Conservation (phyloP, 2,329 filamentous ascomycete species). For the Claviceps humidiphila region DNA sequence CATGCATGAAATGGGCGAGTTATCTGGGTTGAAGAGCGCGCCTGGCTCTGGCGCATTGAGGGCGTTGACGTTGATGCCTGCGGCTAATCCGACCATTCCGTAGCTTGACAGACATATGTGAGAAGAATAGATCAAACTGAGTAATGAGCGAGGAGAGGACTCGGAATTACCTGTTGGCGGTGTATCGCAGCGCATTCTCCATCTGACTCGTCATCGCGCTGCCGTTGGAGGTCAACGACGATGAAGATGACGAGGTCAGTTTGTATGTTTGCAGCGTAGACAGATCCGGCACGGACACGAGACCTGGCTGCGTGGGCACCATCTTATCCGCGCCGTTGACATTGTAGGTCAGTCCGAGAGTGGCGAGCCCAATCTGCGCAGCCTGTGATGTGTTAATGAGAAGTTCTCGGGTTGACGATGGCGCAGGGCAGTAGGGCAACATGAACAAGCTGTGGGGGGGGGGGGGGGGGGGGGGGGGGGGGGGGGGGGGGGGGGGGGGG, state of each 20-base stretch:
- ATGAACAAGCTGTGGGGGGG: no score
- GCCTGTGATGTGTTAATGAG: slow-evolving; percentile 13
- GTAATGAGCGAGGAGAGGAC: no score
- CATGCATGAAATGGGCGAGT: slow-evolving; percentile 18
- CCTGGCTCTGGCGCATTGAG: slow-evolving; percentile 16
- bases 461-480: no score
- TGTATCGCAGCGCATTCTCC: slow-evolving; percentile 24
- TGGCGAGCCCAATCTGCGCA: slow-evolving; percentile 29
- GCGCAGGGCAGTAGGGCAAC: no score
- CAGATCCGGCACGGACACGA: slow-evolving; percentile 25
- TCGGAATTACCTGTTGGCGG: slow-evolving; percentile 25
- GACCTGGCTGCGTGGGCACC: slow-evolving; percentile 20
- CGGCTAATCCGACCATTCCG: slow-evolving; percentile 11
- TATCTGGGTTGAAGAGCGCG: slow-evolving; percentile 17
- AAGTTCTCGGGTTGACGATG: no score
- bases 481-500: no score
- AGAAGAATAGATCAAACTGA: no score
- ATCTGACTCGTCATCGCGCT: slow-evolving; percentile 6
- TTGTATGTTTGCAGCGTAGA: slow-evolving; percentile 19
- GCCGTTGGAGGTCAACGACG: neutral
- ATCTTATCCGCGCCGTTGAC: slow-evolving; percentile 23
- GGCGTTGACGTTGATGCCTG: slow-evolving; percentile 7
- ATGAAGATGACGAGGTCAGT: slow-evolving; percentile 11
- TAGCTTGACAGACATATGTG: neutral
- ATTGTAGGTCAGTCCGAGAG: slow-evolving; percentile 28